Conservation (phyloP, 768 basidiomycete species). For the Mycena latifolia region DNA sequence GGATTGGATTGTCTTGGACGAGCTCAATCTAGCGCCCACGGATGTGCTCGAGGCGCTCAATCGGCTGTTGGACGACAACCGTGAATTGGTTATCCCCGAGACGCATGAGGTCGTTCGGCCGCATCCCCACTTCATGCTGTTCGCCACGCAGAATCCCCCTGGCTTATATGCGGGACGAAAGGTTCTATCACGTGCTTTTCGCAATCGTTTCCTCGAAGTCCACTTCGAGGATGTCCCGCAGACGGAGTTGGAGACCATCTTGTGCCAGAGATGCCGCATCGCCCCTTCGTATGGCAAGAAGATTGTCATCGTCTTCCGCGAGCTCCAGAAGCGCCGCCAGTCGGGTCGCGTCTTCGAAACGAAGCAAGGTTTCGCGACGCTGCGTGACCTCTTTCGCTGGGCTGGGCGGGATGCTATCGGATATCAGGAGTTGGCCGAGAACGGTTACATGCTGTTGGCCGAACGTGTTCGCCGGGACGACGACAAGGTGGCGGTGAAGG, state of each 20-base stretch:
- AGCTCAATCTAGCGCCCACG: constrained; percentile 96
- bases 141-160: constrained; percentile 99
- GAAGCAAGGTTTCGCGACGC: constrained; percentile 95
- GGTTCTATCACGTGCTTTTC: constrained; percentile 93
- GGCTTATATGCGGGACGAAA: constrained; percentile 92
- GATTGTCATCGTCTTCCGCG: constrained; percentile 93
- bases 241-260: constrained; percentile 88
- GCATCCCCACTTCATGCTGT: constrained; percentile 97
- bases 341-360: constrained; percentile 95
- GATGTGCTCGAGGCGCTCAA: constrained; percentile 98
- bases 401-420: constrained; percentile 90
- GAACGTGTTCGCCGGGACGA: constrained; percentile 89
- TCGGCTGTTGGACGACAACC: constrained; percentile 95
- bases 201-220: constrained; percentile 97
- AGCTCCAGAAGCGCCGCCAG: constrained; percentile 92
- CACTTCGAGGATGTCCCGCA: constrained; percentile 98
- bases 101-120: constrained; percentile 95
- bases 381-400: constrained; percentile 98
- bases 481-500: constrained; percentile 91
- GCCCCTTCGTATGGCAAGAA: constrained; percentile 93
- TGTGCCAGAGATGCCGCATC: constrained; percentile 93
- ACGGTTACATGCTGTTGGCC: constrained; percentile 97
- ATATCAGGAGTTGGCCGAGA: constrained; percentile 93
- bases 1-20: constrained; percentile 98
- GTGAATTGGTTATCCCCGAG: constrained; percentile 94